A percentile compares a stretch with the other conserved stretches of the same genome.
phyloP scores from a whole-genome alignment of 2,329 filamentous ascomycete genomes.

The Neofusicoccum sp. region DNA sequence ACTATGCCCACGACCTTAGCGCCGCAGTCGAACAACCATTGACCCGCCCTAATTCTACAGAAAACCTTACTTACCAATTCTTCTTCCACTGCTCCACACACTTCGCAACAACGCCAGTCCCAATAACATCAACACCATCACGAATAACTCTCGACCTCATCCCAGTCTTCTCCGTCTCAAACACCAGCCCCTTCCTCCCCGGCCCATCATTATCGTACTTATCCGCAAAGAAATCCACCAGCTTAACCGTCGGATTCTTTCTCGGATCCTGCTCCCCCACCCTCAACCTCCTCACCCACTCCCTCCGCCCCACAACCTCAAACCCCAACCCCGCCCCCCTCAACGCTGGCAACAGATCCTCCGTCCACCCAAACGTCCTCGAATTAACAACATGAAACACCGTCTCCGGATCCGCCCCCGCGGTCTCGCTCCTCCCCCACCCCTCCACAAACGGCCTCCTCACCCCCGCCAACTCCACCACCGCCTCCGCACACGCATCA shows the following conservation, averaged over 20 bases:
- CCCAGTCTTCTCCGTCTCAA: conserved; percentile 18
- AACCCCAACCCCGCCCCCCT: conserved; percentile 42
- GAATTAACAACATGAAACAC: conserved; percentile 57
- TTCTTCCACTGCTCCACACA: conserved; percentile 16
- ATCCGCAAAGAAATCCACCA: conserved; percentile 56
- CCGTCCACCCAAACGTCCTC: conserved; percentile 53
- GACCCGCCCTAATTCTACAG: too few relatives aligned
- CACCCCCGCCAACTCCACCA: conserved; percentile 40
- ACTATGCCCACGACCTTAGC: too few relatives aligned
- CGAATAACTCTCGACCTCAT: conserved; percentile 3
- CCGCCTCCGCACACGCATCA: conserved; percentile 46
- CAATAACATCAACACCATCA: conserved; percentile 20
- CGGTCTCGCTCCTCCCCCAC: background rate
- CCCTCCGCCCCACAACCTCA: conserved; percentile 27
- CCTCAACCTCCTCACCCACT: conserved; percentile 33
- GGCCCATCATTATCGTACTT: conserved; percentile 49
- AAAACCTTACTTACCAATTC: background rate
- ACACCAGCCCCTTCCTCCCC: conserved; percentile 40
- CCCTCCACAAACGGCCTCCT: background rate
- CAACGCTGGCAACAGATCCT: conserved; percentile 56
- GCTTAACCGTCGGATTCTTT: conserved; percentile 51
- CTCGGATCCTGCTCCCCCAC: conserved; percentile 49
- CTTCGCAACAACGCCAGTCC: conserved; percentile 14
- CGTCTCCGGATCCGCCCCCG: background rate
- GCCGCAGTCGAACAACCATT: too few relatives aligned